A percentile compares a stretch with the other conserved stretches of the same genome.
Evolutionary conservation across 2,329 filamentous ascomycete genomes (phyloP).

Genomic region (Neopestalotiopsis sp.): DNA sequence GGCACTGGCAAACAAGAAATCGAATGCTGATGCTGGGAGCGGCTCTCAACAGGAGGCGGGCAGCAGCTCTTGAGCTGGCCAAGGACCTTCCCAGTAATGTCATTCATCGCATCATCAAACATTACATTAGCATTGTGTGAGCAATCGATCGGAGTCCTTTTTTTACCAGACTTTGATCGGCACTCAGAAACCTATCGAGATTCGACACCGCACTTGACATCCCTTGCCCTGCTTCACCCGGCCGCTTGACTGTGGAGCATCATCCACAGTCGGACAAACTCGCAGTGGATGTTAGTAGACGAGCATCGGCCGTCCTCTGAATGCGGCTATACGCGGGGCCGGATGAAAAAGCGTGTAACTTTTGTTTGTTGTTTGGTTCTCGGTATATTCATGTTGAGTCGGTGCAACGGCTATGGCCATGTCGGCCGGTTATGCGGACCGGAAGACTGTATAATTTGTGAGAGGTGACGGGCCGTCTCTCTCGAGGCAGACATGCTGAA

Average conservation of each 20-base stretch:
- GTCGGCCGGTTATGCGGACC: not conserved
- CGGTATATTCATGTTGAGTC: not conserved
- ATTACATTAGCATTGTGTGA: not conserved
- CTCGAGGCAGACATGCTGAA: not conserved
- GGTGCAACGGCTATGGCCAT: not conserved
- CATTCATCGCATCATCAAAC: not conserved
- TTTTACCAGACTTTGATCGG: not conserved
- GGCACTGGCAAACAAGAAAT: constrained; percentile 64
- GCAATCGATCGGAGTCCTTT: not conserved
- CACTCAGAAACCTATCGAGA: not conserved
- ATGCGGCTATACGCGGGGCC: not conserved
- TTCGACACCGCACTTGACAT: not conserved
- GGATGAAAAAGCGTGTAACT: not conserved
- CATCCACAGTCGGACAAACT: not conserved
- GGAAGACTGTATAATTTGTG: not conserved
- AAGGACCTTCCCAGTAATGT: not conserved
- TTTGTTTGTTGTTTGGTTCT: not conserved
- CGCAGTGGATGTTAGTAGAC: not conserved
- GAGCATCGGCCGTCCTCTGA: not conserved
- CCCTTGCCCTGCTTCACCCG: not conserved
- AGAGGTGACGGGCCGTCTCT: not conserved
- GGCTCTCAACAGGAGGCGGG: constrained; percentile 29
- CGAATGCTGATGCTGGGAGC: constrained; percentile 17
- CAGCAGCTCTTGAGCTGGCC: constrained; percentile 24
- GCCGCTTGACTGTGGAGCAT: not conserved